Base-by-base conservation (phyloP, 2,329 filamentous ascomycete species). In the Pseudogymnoascus sp. region DNA sequence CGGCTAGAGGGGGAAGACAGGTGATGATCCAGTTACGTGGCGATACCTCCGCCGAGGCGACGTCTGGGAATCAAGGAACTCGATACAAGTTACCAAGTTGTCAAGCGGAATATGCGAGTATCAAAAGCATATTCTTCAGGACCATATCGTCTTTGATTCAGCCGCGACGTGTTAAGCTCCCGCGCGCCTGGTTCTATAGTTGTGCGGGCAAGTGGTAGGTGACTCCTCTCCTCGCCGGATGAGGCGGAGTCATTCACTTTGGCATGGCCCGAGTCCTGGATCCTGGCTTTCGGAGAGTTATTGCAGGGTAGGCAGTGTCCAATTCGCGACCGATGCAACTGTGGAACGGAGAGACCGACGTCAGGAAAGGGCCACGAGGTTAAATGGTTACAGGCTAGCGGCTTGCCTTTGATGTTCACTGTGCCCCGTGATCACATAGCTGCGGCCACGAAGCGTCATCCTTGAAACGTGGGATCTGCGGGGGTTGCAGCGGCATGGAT, bases 201-300 rank as follows among this genome's bases (percentile, higher is more conserved):
- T 55, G 48, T 29, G 15, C 48, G 48, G 13, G 48, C 29, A 55
- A 33, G 48, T 33, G 48, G 48, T 55, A 33, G 9, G 48, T 55
- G 48, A 35, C 48, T 55, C 48, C 29, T 55, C 29, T 55, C 48
- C 48, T 55, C 48, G 48, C 29, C 29, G 48, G 48, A 35, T 35
- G 48, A 55, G 48, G 48, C 48, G 48, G 48, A 55, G 48, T 55
- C 48, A 21, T 55, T 55, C 48, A 55, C 48, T 18, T 55, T 55
- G 48, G 15, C 48, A 55, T 55, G 48, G 48, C 13, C 48, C n/a
- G 48, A 35, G 12, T 55, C 48, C 48, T 55, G 29, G 29, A 18
- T 55, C 29, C 48, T 55, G 29, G 48, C 48, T 55, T 55, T 55
- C 29, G 48, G 48, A 29, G 48, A 13, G 10, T 55, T 55, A 55